Percentiles rank a stretch among this genome's conserved stretches.
These are phyloP conservation scores for Jaltomata sinuosa DNA, from an alignment of 257 asterid genomes.

Conservation along the genomic window DNA sequence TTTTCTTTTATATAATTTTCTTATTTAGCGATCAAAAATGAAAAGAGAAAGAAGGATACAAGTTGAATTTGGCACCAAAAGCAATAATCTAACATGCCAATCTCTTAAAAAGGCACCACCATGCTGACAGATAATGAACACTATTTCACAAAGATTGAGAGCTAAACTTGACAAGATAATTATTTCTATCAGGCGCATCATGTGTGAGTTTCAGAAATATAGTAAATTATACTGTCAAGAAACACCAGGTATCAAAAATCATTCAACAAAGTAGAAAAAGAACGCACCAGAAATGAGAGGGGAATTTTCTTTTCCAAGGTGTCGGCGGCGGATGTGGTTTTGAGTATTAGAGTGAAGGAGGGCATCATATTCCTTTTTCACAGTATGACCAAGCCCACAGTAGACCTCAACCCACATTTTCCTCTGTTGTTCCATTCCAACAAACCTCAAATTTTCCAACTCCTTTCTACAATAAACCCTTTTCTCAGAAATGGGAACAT, in stretches of 20 bases:
- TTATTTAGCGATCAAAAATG: neutral
- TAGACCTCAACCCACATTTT: constrained; percentile 68
- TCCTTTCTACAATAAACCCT: constrained; percentile 47
- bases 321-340: constrained; percentile 27
- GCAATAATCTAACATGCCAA: neutral
- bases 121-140: neutral
- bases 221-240: neutral
- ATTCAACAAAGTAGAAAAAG: too few relatives aligned
- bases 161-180: neutral
- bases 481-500: constrained; percentile 4
- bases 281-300: constrained; percentile 26
- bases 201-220: neutral
- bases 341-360: constrained; percentile 16
- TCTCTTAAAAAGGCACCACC: neutral
- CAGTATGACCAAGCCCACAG: constrained; percentile 49
- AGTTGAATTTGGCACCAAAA: neutral
- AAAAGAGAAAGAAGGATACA: neutral
- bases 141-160: neutral
- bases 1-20: neutral
- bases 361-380: constrained; percentile 51
- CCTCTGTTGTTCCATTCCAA: constrained; percentile 51
- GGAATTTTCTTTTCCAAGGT: constrained; percentile 25
- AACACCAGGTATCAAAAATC: neutral
- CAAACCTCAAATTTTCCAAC: constrained; percentile 57
- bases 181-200: neutral